Percentiles rank a stretch among this genome's conserved stretches.
Conservation (phyloP, 495 filamentous ascomycete genomes). For the Penicillium cosmopolitanum region DNA sequence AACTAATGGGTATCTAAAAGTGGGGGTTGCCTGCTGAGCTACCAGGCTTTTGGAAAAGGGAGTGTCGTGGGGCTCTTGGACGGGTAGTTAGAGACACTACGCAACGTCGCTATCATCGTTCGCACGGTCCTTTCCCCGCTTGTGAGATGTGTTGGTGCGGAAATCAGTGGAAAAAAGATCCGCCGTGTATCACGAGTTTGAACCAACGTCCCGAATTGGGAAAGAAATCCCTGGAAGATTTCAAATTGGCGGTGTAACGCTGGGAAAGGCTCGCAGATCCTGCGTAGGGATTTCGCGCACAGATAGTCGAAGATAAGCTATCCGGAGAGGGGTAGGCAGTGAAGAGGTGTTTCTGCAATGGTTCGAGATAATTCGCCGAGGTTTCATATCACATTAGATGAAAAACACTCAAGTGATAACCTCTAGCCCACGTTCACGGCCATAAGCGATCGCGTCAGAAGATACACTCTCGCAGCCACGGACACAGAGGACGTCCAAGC, state of each 20-base stretch:
- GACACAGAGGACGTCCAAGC: conserved; percentile 32
- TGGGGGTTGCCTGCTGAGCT: no score
- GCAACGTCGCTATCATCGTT: not conserved
- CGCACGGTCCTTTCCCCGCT: not conserved
- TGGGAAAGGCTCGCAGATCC: not conserved
- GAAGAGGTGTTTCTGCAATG: not conserved
- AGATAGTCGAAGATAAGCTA: not conserved
- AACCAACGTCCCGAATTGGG: not conserved
- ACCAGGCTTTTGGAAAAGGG: no score
- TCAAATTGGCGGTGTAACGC: not conserved
- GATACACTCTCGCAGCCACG: conserved; percentile 40
- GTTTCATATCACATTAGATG: not conserved
- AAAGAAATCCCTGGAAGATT: not conserved
- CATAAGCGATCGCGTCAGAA: conserved; percentile 44
- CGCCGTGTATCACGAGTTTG: not conserved
- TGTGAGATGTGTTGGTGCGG: not conserved
- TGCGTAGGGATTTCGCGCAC: not conserved
- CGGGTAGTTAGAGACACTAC: no score
- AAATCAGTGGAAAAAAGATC: not conserved
- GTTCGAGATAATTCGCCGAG: not conserved
- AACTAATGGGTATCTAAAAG: no score
- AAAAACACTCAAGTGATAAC: conserved; percentile 25
- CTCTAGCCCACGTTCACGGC: conserved; percentile 35
- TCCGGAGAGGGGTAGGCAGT: not conserved
- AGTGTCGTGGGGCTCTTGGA: no score